A percentile compares a stretch with the other conserved stretches of the same genome.
These are phyloP conservation scores for Colletotrichum orbiculare DNA, from an alignment of 2,329 filamentous ascomycete species.

Conservation along the genomic window DNA sequence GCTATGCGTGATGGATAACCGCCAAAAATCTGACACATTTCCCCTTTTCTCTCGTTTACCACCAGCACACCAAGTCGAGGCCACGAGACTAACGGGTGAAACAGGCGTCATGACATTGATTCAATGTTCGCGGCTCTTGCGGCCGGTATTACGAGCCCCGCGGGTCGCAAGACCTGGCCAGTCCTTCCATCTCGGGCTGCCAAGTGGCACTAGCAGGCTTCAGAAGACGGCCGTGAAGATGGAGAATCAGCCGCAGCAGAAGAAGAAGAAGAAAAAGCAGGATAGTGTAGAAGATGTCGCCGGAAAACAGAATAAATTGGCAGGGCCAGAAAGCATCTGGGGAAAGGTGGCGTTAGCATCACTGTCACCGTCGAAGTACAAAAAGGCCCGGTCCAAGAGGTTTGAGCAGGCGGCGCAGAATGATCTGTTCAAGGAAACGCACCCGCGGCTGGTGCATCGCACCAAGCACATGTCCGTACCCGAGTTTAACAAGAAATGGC, in stretches of 20 bases:
- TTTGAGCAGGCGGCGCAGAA: constrained; percentile 21
- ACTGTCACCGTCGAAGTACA: constrained; percentile 28
- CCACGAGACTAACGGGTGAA: constrained; percentile 27
- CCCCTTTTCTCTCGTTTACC: constrained; percentile 31
- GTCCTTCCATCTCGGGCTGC: constrained; percentile 28
- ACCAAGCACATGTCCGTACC: constrained; percentile 33
- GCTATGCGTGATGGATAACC: constrained; percentile 56
- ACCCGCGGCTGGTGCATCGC: constrained; percentile 36
- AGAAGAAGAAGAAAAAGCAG: constrained; percentile 8
- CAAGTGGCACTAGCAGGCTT: constrained; percentile 30
- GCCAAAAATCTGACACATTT: constrained; percentile 52
- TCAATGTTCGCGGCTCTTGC: constrained; percentile 48
- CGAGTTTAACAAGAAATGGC: constrained; percentile 28
- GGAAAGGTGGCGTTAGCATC: not conserved
- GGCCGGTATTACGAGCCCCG: constrained; percentile 38
- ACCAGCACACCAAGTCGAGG: constrained; percentile 39
- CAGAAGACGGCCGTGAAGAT: constrained; percentile 14
- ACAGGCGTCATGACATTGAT: constrained; percentile 49
- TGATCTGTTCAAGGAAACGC: constrained; percentile 29
- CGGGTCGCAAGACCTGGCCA: constrained; percentile 15
- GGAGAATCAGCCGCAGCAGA: not conserved
- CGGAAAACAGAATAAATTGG: not conserved
- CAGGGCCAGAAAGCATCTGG: too few relatives aligned
- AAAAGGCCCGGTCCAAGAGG: constrained; percentile 29
- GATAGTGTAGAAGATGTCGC: constrained; percentile 8